phyloP scores from a whole-genome alignment of 1,284 basidiomycete species.

The Entoloma clypeatum region DNA sequence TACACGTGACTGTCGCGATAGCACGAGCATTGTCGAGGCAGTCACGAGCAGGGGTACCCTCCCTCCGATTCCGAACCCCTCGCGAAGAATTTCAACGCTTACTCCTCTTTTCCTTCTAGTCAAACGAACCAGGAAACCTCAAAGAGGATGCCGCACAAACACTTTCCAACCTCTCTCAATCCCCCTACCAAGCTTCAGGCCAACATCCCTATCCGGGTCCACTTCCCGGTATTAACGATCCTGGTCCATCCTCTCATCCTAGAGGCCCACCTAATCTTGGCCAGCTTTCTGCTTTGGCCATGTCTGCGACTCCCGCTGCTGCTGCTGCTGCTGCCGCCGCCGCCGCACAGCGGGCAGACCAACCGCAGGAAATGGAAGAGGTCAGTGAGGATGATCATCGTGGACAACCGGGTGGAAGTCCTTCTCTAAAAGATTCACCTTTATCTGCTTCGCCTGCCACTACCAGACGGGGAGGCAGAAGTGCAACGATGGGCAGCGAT shows the following conservation, averaged over 20 bases:
- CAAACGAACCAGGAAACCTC: constrained; percentile 35
- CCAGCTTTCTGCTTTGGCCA: constrained; percentile 51
- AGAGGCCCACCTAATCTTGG: constrained; percentile 64
- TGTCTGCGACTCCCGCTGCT: constrained; percentile 35
- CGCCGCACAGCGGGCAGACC: constrained; percentile 21
- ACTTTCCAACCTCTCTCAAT: constrained; percentile 58
- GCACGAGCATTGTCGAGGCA: constrained; percentile 33
- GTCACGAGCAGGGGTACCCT: constrained; percentile 35
- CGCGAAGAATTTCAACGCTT: no score
- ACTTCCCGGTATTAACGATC: constrained; percentile 50
- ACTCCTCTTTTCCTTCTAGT: constrained; percentile 9
- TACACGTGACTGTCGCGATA: constrained; percentile 42
- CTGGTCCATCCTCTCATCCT: constrained; percentile 71
- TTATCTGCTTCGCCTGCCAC: constrained; percentile 26
- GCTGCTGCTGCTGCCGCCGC: constrained; percentile 15
- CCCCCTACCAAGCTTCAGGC: constrained; percentile 30
- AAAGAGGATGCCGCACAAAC: constrained; percentile 67
- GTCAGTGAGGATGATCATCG: constrained; percentile 29
- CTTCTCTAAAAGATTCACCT: constrained; percentile 16
- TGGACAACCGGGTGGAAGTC: constrained; percentile 24
- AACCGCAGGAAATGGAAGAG: constrained; percentile 34
- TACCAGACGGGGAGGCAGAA: constrained; percentile 45
- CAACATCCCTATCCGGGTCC: constrained; percentile 20
- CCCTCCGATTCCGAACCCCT: constrained; percentile 9
- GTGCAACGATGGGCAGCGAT: constrained; percentile 61